Base-by-base conservation (phyloP, 2,329 filamentous ascomycete species). In the Orbilia oligospora region DNA sequence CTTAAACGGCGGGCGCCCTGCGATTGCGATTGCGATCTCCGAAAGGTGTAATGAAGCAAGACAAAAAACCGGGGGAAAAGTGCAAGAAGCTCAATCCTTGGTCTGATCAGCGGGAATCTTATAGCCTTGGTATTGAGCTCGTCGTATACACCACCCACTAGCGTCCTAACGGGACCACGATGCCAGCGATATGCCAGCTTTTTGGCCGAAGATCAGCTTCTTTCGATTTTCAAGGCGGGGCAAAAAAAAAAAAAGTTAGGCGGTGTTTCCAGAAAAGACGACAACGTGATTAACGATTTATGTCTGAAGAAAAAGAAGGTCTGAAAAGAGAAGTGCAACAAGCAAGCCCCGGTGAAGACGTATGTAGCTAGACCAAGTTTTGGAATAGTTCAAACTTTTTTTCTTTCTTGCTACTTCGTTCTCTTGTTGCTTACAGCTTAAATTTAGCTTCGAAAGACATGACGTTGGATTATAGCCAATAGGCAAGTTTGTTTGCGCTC, bases 391-490 rank as follows among this genome's bases (percentile, higher is more conserved):
- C n/a, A 24, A 38, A 53, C 4, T 5, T 41, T 33, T 18, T 55
- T 5, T 38, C 16, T 10, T 10, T 30, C 27, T 30, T 30, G 27
- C 27, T n/a, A n/a, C n/a, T n/a, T n/a, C n/a, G 12, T 33, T 30
- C 10, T 16, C 10, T 51, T 44, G 27, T 24, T 63, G 33, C 33
- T 61, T 33, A 44, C 65, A 49, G 61, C 61, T 67, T 61, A 58
- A 67, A 48, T 58, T 76, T 65, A 76, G 66, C 58, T 66, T 33
- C 53, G 12, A 53, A 77, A 53, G 73, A 71, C 49, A 63, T 77
- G 73, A 77, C 73, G 73, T 77, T 77, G 63, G 38, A 63, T 20
- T 53, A 61, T 58, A 77, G 67, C 73, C 73, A 77, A 77, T 77
- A 53, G 66, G 53, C 36, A 16, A 27, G 3, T 44, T 46, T 66